Conservation (phyloP, 2,329 filamentous ascomycete species). For the Phaeophleospora eucalypticola region DNA sequence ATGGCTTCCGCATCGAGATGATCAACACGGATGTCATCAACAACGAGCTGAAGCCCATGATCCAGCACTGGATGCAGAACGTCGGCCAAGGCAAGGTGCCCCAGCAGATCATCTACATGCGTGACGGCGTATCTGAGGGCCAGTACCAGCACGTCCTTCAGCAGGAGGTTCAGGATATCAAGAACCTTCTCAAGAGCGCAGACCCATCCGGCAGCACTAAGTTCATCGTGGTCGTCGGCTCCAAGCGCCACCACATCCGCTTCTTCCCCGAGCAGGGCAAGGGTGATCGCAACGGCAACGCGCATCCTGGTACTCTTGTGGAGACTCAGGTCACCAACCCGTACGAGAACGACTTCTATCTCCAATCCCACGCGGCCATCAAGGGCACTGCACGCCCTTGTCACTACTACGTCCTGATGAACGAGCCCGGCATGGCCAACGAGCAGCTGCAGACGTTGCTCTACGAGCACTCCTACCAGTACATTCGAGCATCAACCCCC, state of each 20-base stretch:
- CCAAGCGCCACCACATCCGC: conserved; percentile 90
- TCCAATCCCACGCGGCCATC: conserved; percentile 70
- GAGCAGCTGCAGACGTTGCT: conserved; percentile 80
- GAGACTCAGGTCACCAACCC: conserved; percentile 89
- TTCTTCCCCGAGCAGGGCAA: conserved; percentile 67
- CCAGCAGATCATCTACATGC: conserved; percentile 80
- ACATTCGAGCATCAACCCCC: conserved; percentile 84
- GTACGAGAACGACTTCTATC: conserved; percentile 83
- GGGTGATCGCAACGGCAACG: conserved; percentile 73
- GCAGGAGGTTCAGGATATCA: conserved; percentile 71
- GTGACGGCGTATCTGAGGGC: conserved; percentile 85
- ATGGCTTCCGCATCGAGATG: conserved; percentile 78
- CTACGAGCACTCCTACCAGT: conserved; percentile 93
- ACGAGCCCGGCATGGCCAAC: conserved; percentile 66
- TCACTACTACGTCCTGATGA: conserved; percentile 76
- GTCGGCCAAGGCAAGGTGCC: conserved; percentile 56
- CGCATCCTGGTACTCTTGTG: conserved; percentile 79
- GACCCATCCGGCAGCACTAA: conserved; percentile 50
- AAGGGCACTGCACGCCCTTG: conserved; percentile 92
- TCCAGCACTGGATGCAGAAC: conserved; percentile 57
- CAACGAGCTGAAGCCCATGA: conserved; percentile 62
- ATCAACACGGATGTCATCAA: conserved; percentile 61
- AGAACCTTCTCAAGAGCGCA: conserved; percentile 40
- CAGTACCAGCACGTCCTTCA: conserved; percentile 78
- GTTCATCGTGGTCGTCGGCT: conserved; percentile 81